Conservation (phyloP, 2,329 filamentous ascomycete species). For the Talaromyces sp. region DNA sequence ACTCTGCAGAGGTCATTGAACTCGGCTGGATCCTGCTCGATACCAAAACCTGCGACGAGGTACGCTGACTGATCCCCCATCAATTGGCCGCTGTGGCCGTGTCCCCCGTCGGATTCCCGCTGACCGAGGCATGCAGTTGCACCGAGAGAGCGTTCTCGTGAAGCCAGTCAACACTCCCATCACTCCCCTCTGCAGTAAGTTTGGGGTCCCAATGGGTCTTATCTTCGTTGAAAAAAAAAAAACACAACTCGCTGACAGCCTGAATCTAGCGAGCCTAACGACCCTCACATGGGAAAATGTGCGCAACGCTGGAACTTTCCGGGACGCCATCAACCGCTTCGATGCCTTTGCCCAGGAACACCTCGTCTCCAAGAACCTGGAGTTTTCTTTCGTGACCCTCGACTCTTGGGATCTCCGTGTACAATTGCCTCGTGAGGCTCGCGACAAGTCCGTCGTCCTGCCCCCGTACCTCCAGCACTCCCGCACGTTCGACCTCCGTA, state of each 20-base stretch:
- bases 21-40: constrained; percentile 96
- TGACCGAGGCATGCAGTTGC: constrained; percentile 58
- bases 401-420: constrained; percentile 98
- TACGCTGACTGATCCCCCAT: constrained; percentile 41
- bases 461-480: constrained; percentile 97
- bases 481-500: constrained; percentile 90
- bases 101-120: constrained; percentile 12
- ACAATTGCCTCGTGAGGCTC: constrained; percentile 92
- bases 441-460: constrained; percentile 95
- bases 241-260: constrained; percentile 9
- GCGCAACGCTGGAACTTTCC: constrained; percentile 92
- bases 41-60: constrained; percentile 87
- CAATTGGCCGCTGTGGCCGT: constrained; percentile 1
- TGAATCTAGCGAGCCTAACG: constrained; percentile 74
- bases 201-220: constrained; percentile 12
- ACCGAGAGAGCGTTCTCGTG: constrained; percentile 92
- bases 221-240: constrained; percentile 17
- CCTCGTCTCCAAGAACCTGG: constrained; percentile 81
- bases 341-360: constrained; percentile 91
- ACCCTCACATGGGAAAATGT: constrained; percentile 99
- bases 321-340: constrained; percentile 92
- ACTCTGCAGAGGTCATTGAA: constrained; percentile 98
- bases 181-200: constrained; percentile 97
- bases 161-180: constrained; percentile 99
- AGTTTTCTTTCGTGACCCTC: constrained; percentile 97